These are phyloP conservation scores for Candida fluviatilis DNA, from an alignment of 805 yeast species.

Conservation along the genomic window DNA sequence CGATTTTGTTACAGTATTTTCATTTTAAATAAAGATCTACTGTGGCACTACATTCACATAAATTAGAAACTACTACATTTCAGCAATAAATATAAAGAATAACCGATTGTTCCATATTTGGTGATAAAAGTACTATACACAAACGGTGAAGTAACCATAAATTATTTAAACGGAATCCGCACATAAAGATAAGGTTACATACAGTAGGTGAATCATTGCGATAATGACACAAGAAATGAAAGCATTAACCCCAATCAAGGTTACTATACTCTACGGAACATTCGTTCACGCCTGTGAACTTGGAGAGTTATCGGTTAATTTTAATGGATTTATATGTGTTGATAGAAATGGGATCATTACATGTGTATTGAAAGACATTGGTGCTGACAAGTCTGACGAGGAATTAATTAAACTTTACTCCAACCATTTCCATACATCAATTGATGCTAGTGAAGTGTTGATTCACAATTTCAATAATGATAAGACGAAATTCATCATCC, in stretches of 20 bases:
- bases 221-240: constrained; percentile 6
- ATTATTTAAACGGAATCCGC: no score
- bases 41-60: no score
- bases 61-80: no score
- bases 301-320: constrained; percentile 52
- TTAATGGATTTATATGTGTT: constrained; percentile 62
- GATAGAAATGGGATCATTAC: constrained; percentile 51
- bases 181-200: no score
- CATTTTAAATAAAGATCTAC: no score
- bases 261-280: constrained; percentile 61
- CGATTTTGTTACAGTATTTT: no score
- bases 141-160: no score
- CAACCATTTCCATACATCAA: neutral
- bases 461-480: constrained; percentile 30
- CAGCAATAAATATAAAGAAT: no score
- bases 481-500: constrained; percentile 54
- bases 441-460: constrained; percentile 8
- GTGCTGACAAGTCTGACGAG: constrained; percentile 11
- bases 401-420: constrained; percentile 6
- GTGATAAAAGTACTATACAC: no score
- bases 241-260: constrained; percentile 16
- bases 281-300: constrained; percentile 67
- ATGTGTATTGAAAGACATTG: constrained; percentile 23
- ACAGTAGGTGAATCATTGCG: neutral
- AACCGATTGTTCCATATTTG: no score